Conservation (phyloP, 2,329 filamentous ascomycete species). For the Colletotrichum sp. region DNA sequence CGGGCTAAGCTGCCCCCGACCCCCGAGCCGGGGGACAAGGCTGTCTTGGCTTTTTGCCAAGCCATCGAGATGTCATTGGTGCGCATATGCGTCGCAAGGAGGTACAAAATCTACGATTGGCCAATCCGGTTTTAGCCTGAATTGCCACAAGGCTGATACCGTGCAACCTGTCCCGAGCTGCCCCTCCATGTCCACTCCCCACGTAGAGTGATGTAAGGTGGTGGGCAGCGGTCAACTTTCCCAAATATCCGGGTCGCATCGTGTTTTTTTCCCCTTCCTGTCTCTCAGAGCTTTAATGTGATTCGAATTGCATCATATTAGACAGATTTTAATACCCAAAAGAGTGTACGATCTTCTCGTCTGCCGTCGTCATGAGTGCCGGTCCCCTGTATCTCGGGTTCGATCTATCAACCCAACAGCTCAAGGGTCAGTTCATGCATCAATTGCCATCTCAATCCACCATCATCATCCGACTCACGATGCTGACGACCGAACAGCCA, state of each 20-base stretch:
- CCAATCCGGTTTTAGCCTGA: conserved; percentile 16
- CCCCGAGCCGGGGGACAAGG: conserved; percentile 14
- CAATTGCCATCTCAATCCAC: not conserved
- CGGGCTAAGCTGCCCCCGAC: conserved; percentile 13
- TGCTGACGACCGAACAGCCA: conserved; percentile 53
- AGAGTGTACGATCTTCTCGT: not conserved
- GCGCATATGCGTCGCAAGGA: conserved; percentile 7
- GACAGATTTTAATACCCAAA: not conserved
- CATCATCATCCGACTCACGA: not conserved
- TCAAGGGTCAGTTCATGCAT: conserved; percentile 70
- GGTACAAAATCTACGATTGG: not conserved
- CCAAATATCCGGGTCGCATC: not conserved
- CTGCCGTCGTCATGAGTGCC: conserved; percentile 13
- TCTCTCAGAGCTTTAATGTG: not conserved
- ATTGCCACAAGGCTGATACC: conserved; percentile 16
- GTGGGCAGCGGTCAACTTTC: conserved; percentile 4
- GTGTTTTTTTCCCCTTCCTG: not conserved
- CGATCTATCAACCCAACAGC: conserved; percentile 94
- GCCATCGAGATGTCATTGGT: conserved; percentile 11
- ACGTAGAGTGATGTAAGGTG: conserved; percentile 18
- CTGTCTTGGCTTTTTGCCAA: conserved; percentile 11
- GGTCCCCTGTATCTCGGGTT: conserved; percentile 85
- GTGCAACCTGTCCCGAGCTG: conserved; percentile 12
- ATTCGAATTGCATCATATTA: not conserved
- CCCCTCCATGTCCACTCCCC: conserved; percentile 17